Percentiles rank a stretch among this genome's conserved stretches.
Conservation (phyloP, 2,329 filamentous ascomycete genomes). For the Aspergillus sp. region DNA sequence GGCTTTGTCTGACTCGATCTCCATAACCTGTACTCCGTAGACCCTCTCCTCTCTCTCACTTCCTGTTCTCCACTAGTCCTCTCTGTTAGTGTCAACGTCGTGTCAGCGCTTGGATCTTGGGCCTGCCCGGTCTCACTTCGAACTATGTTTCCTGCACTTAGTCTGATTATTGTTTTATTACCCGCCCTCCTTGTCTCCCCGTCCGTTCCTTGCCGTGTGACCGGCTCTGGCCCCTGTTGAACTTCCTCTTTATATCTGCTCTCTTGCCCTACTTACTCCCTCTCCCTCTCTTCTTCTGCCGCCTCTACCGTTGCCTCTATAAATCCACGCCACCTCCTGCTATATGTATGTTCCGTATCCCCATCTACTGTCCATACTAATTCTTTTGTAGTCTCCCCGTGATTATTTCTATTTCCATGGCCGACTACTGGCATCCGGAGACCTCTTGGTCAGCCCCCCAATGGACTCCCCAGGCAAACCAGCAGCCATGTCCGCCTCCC, state of each 20-base stretch:
- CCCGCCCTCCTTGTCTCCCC: not conserved
- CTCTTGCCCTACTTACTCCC: conserved; percentile 4
- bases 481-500: conserved; percentile 12
- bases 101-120: conserved; percentile 27
- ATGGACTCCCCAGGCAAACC: conserved; percentile 15
- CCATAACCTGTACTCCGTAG: no score
- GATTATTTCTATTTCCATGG: conserved; percentile 17
- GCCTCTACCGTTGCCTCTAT: no score
- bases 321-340: conserved; percentile 2
- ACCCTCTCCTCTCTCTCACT: conserved; percentile 9
- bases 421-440: conserved; percentile 20
- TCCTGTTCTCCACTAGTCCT: conserved; percentile 3
- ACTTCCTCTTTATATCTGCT: not conserved
- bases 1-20: no score
- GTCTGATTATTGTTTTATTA: no score
- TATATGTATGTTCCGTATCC: not conserved
- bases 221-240: conserved; percentile 8
- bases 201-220: conserved; percentile 14
- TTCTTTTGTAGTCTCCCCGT: conserved; percentile 3
- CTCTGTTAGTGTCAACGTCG: conserved; percentile 28
- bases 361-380: conserved; percentile 2
- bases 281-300: conserved; percentile 1
- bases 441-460: conserved; percentile 17
- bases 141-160: no score
- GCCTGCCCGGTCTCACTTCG: conserved; percentile 17